Percentiles rank a stretch among this genome's conserved stretches.
phyloP scores from a whole-genome alignment of 2,329 filamentous ascomycete genomes.

The Aspergillus clavatus region DNA sequence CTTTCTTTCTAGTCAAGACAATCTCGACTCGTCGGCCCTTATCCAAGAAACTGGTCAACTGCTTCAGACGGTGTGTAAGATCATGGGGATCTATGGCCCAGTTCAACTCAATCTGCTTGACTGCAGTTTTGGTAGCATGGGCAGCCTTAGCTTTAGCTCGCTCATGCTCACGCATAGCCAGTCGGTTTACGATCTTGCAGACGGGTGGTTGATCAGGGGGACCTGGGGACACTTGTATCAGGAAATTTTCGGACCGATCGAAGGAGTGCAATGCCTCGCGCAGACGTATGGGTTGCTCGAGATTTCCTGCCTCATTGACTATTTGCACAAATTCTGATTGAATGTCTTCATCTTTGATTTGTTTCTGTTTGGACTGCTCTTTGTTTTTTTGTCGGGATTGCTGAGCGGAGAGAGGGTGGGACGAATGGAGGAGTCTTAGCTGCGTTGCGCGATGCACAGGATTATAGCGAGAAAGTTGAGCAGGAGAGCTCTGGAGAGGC shows the following conservation, averaged over 20 bases:
- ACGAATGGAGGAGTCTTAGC: constrained; percentile 15
- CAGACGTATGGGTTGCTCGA: constrained; percentile 27
- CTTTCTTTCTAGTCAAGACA: constrained; percentile 62
- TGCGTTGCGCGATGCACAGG: constrained; percentile 9
- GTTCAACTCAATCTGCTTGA: constrained; percentile 81
- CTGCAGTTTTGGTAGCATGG: constrained; percentile 37
- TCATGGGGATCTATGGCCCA: constrained; percentile 81
- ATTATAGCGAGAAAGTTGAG: constrained; percentile 11
- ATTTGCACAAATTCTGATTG: constrained; percentile 27
- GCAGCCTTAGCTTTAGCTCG: constrained; percentile 36
- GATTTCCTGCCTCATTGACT: constrained; percentile 29
- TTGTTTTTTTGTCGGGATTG: no score
- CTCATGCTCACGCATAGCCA: constrained; percentile 45
- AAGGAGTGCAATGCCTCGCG: constrained; percentile 39
- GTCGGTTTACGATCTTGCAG: constrained; percentile 65
- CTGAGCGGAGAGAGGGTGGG: constrained; percentile 5
- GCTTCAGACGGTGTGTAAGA: constrained; percentile 64
- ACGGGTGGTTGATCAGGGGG: constrained; percentile 48
- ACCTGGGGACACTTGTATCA: constrained; percentile 47
- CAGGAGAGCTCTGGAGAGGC: constrained; percentile 15
- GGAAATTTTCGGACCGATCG: constrained; percentile 47
- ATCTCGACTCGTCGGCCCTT: constrained; percentile 75
- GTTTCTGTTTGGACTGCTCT: constrained; percentile 10
- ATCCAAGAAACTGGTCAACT: constrained; percentile 62
- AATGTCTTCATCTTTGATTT: constrained; percentile 34